Base-by-base conservation (phyloP, 352 stramenopile genomes). In the Globisporangium iwayamae region DNA sequence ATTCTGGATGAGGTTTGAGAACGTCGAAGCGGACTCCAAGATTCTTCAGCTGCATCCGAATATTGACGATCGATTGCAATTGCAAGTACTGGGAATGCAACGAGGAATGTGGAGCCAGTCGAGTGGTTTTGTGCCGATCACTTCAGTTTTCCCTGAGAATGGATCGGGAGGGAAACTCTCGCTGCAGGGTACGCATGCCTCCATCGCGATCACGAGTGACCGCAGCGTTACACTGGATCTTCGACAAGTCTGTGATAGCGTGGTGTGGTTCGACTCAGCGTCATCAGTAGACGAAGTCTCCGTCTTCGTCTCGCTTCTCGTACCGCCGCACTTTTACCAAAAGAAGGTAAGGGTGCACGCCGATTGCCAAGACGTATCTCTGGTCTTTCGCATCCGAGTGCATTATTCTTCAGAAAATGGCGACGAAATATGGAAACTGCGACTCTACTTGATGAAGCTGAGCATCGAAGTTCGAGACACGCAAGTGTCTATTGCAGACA, bases 1-100 rank as follows among this genome's bases (percentile, higher is more conserved):
- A 1, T 84, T 85, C 46, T 85, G 76, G 76, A 70, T 84, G 63
- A 70, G 74, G 7, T 75, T 85, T 65, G 79, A 85, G 69, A 73
- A 69, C 48, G 66, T 70, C 28, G 65, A 82, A 57, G 70, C 73
- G 18, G 75, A 84, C 38, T 41, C 25, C 25, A 39, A 25, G 39
- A 50, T 70, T 14, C 22, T 25, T n/a, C 22, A 46, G 16, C 43
- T 58, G 51, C 54, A 57, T 25, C 4, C 55, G 18, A 62, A 13
- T 25, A 54, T 47, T 7, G 50, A 56, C 3, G 56, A 65, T n/a
- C n/a, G 30, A 0, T 54, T 61, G 38, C 34, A 16, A 14, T 39
- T 67, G 18, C 54, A 39, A 22, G 36, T 30, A 9, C 32, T 22
- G 16, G 46, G 39, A 10, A 25, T 69, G 18, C 30, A 69, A 9